A percentile compares a stretch with the other conserved stretches of the same genome.
Evolutionary conservation across 805 yeast genomes (phyloP).

Genomic region (Pachysolen tannophilus): DNA sequence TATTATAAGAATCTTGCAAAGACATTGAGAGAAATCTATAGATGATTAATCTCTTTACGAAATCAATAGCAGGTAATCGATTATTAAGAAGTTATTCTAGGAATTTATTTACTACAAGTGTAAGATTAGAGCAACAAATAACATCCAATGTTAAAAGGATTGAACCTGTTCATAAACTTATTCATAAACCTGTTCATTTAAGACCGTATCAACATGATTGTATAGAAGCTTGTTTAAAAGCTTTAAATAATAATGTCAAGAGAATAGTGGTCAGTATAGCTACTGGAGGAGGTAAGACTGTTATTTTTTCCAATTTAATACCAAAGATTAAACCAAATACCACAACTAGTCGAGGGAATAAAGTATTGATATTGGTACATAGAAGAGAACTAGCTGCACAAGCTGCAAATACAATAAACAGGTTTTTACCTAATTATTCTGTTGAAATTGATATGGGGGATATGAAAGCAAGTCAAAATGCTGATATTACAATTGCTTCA

Average conservation of each 20-base stretch:
- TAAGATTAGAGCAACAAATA: too few relatives aligned
- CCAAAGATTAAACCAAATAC: conserved; percentile 23
- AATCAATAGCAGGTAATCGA: too few relatives aligned
- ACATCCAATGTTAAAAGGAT: too few relatives aligned
- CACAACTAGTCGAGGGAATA: conserved; percentile 22
- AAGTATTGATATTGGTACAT: conserved; percentile 65
- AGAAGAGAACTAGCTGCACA: conserved; percentile 73
- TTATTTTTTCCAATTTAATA: conserved; percentile 57
- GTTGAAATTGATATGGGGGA: conserved; percentile 70
- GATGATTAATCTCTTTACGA: too few relatives aligned
- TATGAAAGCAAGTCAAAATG: conserved; percentile 28
- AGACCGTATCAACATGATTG: conserved; percentile 64
- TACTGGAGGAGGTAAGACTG: conserved; percentile 94
- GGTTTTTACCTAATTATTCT: conserved; percentile 38
- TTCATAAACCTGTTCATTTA: conserved; percentile 1
- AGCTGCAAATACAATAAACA: conserved; percentile 43
- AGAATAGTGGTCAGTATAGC: conserved; percentile 81
- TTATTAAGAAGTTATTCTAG: too few relatives aligned
- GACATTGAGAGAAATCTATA: too few relatives aligned
- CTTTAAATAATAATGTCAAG: conserved; percentile 35
- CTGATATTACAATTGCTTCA: conserved; percentile 71
- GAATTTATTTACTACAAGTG: too few relatives aligned
- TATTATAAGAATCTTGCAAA: too few relatives aligned
- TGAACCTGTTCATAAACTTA: conserved; percentile 1
- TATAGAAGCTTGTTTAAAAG: conserved; percentile 41